Base-by-base conservation (phyloP, 768 basidiomycete genomes). In the Cytidiella melzeri region DNA sequence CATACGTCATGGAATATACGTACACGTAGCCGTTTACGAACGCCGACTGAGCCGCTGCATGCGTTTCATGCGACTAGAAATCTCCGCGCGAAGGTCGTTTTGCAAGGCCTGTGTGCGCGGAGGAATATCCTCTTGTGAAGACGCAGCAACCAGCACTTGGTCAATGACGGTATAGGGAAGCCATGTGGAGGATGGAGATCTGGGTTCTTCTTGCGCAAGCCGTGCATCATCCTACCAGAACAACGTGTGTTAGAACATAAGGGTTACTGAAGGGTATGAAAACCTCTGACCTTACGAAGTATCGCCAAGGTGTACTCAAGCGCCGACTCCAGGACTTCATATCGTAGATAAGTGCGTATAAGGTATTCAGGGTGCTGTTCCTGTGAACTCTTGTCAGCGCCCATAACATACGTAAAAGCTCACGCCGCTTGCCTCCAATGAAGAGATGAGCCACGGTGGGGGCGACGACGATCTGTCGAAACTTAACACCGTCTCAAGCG, bases 151-250 rank as follows among this genome's bases (percentile, higher is more conserved):
- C 24, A 92, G 72, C 28, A 92, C 84, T 65, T 90, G 84, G 65
- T 93, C 91, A 54, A 93, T 77, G 47, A 92, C 73, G 43, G 81
- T 79, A 60, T 92, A 92, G 12, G 91, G 91, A 34, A 92, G 69
- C 84, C 88, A 92, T 3, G 85, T 85, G 46, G 75, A 62, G 27
- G 74, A 77, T 2, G 87, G 76, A 34, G 73, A 71, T 60, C 72
- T 79, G 24, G 74, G 73, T 20, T 73, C 67, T 43, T 74, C 72
- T 57, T 74, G 79, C 38, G 75, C 68, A 41, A 84, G 65, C 38
- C 71, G 71, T 46, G 69, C 62, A 54, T 82, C 79, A 41, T 76
- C 73, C 83, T 87, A 57, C 18, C 44, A 27, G 41, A 48, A 24
- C 34, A 41, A 15, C 30, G 15, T 34, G 9, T 7, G 7, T 36